Percentiles rank a stretch among this genome's conserved stretches.
phyloP scores from a whole-genome alignment of 306 rosid species.

The Oemleria cerasiformis region DNA sequence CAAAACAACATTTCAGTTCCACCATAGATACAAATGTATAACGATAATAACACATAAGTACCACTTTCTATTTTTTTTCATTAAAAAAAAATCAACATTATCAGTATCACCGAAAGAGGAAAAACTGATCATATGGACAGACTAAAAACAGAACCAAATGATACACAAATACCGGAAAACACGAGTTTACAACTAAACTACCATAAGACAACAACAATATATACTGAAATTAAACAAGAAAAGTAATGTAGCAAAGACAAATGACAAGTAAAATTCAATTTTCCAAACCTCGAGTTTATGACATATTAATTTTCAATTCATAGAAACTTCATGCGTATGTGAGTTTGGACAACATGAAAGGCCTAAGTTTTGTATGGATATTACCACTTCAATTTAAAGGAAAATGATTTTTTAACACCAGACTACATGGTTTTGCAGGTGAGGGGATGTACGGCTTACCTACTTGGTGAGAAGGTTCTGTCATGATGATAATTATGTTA shows the following conservation, averaged over 20 bases:
- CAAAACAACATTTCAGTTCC: slow-evolving; percentile 7
- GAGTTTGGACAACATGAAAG: background rate
- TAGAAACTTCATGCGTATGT: background rate
- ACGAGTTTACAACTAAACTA: background rate
- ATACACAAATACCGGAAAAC: background rate
- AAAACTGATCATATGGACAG: background rate
- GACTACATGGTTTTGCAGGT: background rate
- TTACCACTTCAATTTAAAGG: background rate
- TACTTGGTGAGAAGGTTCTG: background rate
- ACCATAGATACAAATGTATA: background rate
- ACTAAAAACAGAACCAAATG: background rate
- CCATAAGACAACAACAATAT: background rate
- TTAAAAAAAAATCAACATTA: background rate
- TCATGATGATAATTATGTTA: background rate
- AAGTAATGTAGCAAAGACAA: background rate
- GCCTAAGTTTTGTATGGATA: background rate
- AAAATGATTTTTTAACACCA: background rate
- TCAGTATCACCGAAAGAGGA: background rate
- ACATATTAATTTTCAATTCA: background rate
- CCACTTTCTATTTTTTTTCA: too few relatives aligned
- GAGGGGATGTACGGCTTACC: background rate
- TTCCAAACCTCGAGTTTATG: background rate
- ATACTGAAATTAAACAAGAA: background rate
- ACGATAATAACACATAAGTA: background rate
- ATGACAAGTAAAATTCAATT: background rate